Evolutionary conservation across 2,329 filamentous ascomycete species (phyloP).

Genomic region (Arthrinium phaeospermum): DNA sequence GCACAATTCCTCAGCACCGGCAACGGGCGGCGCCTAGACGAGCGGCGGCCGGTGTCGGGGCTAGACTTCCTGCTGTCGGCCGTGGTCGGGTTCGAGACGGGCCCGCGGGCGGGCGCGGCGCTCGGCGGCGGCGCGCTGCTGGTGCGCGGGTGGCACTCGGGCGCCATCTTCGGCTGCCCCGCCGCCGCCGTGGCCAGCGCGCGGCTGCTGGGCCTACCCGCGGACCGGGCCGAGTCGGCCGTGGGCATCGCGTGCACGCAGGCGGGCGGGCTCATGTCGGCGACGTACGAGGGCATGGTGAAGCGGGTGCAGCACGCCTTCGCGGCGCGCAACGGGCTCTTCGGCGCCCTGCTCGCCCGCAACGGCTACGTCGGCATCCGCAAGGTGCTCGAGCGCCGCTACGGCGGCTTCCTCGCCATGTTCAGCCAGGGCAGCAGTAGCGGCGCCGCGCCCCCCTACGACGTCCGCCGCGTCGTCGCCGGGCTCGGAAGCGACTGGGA

Average conservation of each 20-base stretch:
- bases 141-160: constrained; percentile 46
- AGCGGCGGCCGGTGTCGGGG: constrained; percentile 28
- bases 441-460: no score
- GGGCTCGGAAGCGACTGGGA: no score
- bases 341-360: constrained; percentile 25
- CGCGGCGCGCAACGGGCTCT: constrained; percentile 48
- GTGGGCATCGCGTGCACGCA: constrained; percentile 48
- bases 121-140: constrained; percentile 46
- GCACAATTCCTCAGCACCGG: constrained; percentile 24
- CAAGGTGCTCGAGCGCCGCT: no score
- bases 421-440: no score
- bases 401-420: no score
- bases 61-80: constrained; percentile 41
- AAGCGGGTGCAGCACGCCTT: constrained; percentile 55
- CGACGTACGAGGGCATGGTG: constrained; percentile 48
- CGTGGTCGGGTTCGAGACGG: constrained; percentile 47
- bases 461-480: no score
- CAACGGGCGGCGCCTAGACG: not conserved
- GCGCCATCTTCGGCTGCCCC: constrained; percentile 43
- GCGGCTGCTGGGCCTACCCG: constrained; percentile 40
- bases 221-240: constrained; percentile 39
- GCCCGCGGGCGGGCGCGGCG: constrained; percentile 33
- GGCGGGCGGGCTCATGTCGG: constrained; percentile 46
- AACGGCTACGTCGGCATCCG: no score
- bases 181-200: constrained; percentile 39